These are phyloP conservation scores for Cyberlindnera nakhonratchasimensis DNA, from an alignment of 805 yeast genomes.

Conservation along the genomic window DNA sequence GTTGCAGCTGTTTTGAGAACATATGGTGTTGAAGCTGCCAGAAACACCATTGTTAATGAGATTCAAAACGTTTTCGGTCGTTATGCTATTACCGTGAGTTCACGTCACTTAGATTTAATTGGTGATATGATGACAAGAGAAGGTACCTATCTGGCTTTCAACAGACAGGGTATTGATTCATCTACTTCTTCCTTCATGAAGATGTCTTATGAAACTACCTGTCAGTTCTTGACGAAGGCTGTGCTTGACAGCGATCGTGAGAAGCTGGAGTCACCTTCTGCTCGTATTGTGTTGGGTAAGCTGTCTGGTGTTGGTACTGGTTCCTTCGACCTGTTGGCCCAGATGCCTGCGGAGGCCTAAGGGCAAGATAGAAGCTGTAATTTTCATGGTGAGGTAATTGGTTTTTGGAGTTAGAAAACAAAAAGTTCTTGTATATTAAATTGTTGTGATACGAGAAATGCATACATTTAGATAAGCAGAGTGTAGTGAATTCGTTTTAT, in stretches of 20 bases:
- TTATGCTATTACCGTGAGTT: constrained; percentile 89
- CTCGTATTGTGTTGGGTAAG: constrained; percentile 90
- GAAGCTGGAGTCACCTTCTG: constrained; percentile 85
- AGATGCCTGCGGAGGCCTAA: constrained; percentile 32
- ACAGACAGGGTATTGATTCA: constrained; percentile 96
- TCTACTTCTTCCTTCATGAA: constrained; percentile 95
- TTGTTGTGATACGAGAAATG: constrained; percentile 1
- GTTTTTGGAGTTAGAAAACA: neutral
- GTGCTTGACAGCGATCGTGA: constrained; percentile 91
- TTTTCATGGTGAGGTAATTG: constrained; percentile 3
- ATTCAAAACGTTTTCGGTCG: constrained; percentile 93
- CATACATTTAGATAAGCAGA: neutral
- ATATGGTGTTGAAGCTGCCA: constrained; percentile 98
- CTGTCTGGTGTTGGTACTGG: constrained; percentile 94
- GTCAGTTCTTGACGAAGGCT: constrained; percentile 95
- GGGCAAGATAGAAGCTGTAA: neutral
- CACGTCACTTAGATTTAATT: constrained; percentile 92
- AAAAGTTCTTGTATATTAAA: constrained; percentile 3
- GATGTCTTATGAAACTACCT: constrained; percentile 98
- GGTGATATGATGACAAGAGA: constrained; percentile 99
- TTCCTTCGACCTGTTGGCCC: constrained; percentile 70
- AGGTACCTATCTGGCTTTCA: constrained; percentile 94
- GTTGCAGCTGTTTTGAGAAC: constrained; percentile 84
- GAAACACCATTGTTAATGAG: constrained; percentile 95
- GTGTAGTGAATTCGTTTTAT: neutral